A percentile compares a stretch with the other conserved stretches of the same genome.
phyloP scores from a whole-genome alignment of 2,329 filamentous ascomycete species.

The Apiospora koreana region DNA sequence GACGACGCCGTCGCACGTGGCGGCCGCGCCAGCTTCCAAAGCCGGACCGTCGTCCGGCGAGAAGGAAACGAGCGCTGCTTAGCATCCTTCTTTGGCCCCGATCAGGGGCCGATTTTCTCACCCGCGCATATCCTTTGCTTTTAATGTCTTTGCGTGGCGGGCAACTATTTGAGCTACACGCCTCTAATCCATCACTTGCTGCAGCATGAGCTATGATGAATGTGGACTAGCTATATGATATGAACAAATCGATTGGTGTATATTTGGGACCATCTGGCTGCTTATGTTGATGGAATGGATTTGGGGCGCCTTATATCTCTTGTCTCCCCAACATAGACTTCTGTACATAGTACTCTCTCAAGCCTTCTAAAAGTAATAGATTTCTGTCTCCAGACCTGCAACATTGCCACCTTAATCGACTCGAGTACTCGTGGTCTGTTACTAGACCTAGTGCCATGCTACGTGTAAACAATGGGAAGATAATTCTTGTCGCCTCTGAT shows the following conservation, averaged over 20 bases:
- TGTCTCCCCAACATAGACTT: neutral
- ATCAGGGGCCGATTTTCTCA: neutral
- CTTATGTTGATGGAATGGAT: neutral
- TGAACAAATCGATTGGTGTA: neutral
- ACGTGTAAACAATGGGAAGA: neutral
- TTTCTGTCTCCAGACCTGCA: neutral
- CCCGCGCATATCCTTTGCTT: neutral
- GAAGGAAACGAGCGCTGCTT: neutral
- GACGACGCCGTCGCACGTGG: slow-evolving; percentile 1
- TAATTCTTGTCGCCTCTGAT: too few relatives aligned
- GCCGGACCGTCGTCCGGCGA: neutral
- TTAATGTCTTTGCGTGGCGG: neutral
- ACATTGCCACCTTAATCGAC: neutral
- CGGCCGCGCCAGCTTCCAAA: neutral
- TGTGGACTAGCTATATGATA: neutral
- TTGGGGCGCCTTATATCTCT: neutral
- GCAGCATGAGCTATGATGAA: neutral
- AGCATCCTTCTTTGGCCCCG: neutral
- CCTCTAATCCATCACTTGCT: neutral
- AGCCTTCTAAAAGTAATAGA: neutral
- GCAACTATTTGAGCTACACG: neutral
- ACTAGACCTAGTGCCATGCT: neutral
- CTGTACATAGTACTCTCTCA: neutral
- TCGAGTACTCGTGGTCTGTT: neutral
- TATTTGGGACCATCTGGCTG: neutral